Conservation (phyloP, 1,139 yeast species). For the Yamadazyma sp. region DNA sequence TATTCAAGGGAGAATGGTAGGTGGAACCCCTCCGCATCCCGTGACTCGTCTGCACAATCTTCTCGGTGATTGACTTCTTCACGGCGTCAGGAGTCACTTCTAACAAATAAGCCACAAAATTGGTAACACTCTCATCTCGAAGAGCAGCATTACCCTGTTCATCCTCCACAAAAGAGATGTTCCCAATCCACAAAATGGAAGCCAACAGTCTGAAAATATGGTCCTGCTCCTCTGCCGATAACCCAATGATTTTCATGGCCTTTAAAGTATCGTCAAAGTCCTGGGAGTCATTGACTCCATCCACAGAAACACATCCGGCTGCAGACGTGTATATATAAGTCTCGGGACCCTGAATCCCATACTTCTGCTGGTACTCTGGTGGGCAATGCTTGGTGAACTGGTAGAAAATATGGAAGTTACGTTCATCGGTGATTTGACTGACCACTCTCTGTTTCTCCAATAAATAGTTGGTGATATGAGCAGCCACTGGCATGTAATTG, state of each 20-base stretch:
- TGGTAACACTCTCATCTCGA: conserved; percentile 83
- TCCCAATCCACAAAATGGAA: conserved; percentile 91
- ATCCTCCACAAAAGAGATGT: conserved; percentile 80
- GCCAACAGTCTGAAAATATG: conserved; percentile 84
- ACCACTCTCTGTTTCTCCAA: conserved; percentile 96
- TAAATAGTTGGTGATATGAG: conserved; percentile 91
- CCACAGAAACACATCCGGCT: conserved; percentile 82
- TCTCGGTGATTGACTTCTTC: conserved; percentile 68
- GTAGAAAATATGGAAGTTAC: conserved; percentile 96
- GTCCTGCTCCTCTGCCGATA: conserved; percentile 81
- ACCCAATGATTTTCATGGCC: conserved; percentile 89
- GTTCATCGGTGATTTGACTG: conserved; percentile 84
- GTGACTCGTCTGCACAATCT: conserved; percentile 87
- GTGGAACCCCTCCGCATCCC: conserved; percentile 89
- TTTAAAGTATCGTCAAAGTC: conserved; percentile 79
- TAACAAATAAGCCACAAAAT: conserved; percentile 87
- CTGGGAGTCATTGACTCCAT: conserved; percentile 76
- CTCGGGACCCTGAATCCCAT: conserved; percentile 92
- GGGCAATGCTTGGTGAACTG: conserved; percentile 93
- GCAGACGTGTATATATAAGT: conserved; percentile 86
- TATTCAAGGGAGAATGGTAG: conserved; percentile 90
- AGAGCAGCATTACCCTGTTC: conserved; percentile 83
- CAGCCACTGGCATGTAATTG: conserved; percentile 84
- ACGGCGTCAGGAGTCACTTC: conserved; percentile 74
- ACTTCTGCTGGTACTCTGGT: conserved; percentile 75